Conservation (phyloP, 768 basidiomycete genomes). For the Candolleomyces aberdarensis region DNA sequence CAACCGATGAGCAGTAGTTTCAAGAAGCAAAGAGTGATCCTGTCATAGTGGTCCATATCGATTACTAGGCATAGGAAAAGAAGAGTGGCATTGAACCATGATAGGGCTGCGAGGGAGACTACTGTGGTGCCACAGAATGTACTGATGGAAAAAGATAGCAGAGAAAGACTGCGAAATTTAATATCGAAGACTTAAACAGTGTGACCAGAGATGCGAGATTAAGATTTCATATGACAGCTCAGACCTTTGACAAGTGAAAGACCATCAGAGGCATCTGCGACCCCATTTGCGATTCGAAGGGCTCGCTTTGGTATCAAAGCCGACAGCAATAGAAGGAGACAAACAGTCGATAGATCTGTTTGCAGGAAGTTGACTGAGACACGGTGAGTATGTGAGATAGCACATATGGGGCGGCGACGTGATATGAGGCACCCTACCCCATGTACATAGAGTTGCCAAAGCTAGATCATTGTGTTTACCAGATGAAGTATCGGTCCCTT, state of each 20-base stretch:
- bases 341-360: background rate
- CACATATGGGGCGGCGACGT: no score
- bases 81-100: background rate
- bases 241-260: background rate
- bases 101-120: background rate
- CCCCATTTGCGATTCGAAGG: no score
- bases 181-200: background rate
- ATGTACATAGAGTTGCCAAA: no score
- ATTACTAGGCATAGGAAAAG: background rate
- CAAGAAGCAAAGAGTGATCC: background rate
- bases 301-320: background rate
- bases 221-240: slow-evolving; percentile 2
- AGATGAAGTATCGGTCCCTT: no score
- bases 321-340: background rate
- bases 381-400: no score
- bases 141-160: slow-evolving; percentile 1
- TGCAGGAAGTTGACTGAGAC: no score
- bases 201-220: background rate
- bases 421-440: no score
- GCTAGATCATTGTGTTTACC: no score
- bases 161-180: background rate
- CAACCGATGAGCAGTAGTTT: background rate
- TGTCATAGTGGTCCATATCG: background rate
- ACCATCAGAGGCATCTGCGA: background rate
- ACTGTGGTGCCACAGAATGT: background rate